These are phyloP conservation scores for Allodekkera sacchari DNA, from an alignment of 805 yeast species.

Conservation along the genomic window DNA sequence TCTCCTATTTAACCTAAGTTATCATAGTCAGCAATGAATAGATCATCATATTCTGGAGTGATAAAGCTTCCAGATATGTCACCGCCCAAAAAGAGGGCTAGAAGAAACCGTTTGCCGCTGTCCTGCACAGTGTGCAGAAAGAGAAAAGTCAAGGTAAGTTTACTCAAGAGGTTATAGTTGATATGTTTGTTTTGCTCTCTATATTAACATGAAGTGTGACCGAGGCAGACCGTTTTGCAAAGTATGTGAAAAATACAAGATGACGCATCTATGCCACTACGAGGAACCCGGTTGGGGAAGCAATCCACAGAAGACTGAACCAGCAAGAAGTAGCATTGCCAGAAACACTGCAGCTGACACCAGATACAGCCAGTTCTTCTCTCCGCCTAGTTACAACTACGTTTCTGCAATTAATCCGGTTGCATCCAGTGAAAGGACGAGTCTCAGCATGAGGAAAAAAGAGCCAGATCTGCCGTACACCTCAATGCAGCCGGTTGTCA, in stretches of 20 bases:
- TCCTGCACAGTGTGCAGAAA: conserved; percentile 40
- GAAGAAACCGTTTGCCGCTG: conserved; percentile 34
- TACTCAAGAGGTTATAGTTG: conserved; percentile 24
- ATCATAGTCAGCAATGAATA: too few relatives aligned
- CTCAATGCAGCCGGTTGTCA: conserved; percentile 12
- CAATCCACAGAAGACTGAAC: too few relatives aligned
- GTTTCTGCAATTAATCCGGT: conserved; percentile 4
- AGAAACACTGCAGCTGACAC: not conserved
- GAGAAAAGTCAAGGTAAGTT: conserved; percentile 35
- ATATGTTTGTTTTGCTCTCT: conserved; percentile 25
- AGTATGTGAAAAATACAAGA: conserved; percentile 23
- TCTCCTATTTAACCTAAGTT: too few relatives aligned
- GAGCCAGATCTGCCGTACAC: not conserved
- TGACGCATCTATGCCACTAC: conserved; percentile 22
- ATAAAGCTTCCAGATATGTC: too few relatives aligned
- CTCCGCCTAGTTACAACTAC: not conserved
- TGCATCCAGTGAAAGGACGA: conserved; percentile 20
- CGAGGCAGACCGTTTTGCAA: conserved; percentile 26
- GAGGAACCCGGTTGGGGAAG: too few relatives aligned
- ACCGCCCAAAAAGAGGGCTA: conserved; percentile 19
- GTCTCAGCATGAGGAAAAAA: not conserved
- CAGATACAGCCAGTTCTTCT: not conserved
- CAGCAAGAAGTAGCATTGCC: not conserved
- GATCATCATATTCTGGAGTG: too few relatives aligned
- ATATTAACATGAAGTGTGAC: conserved; percentile 22